Evolutionary conservation across 768 basidiomycete genomes (phyloP), one percentile per base, ranked within the genome.

Genomic region (Russula vinacea): DNA sequence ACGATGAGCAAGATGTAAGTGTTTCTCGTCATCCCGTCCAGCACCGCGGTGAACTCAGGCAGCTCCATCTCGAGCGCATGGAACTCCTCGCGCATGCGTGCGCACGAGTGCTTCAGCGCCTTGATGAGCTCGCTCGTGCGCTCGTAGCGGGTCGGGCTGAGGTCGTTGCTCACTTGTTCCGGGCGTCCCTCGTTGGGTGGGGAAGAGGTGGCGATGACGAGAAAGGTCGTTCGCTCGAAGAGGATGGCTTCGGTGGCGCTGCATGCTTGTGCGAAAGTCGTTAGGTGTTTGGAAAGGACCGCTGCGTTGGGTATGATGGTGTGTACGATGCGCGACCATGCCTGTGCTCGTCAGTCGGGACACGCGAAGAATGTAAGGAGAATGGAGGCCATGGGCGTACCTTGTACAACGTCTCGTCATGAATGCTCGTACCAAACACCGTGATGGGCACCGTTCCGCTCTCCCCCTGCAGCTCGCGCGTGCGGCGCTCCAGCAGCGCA

Each of bases 251-350:
- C 97, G 0, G 90, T 90, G 7, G 95, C 94, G 67, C 84, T 88
- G 73, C 94, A 94, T 1, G 93, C 86, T 53, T 85, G 81, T 16
- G 94, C 90, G 64, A 98, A 90, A 56, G 87, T 91, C 8, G 87
- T 83, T 19, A 99, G 84, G 69, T 98, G 94, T 67, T 83, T 87
- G 2, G 89, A 87, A 45, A 99, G 87, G 51, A 93, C 86, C n/a
- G 86, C 78, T 40, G 92, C 92, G 68, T 98, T 98, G 5, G 97
- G 97, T 62, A 61, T 96, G 69, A 99, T 81, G 17, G 93, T 94
- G 72, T 97, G 93, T 17, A 99, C 94, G 64, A 99, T 96, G 67
- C 87, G 88, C 22, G 97, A 98, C 97, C 97, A 98, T 22, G 97
- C 97, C 96, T 98, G 60, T 11, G 53, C 32, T 29, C 8, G 40